phyloP scores from a whole-genome alignment of 2,329 filamentous ascomycete genomes.

The Aspergillus hiratsukae region DNA sequence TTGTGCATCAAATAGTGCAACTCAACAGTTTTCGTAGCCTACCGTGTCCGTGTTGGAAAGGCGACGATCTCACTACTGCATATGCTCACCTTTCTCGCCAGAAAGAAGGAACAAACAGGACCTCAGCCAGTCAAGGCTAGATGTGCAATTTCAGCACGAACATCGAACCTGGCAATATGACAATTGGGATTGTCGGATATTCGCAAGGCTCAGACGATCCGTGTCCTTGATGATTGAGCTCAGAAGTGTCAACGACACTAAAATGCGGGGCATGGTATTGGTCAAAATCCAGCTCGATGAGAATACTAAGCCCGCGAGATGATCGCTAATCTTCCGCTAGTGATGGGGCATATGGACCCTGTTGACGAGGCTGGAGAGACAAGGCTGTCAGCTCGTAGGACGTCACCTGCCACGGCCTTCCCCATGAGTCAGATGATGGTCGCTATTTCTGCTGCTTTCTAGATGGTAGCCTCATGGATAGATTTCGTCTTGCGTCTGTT shows the following conservation, averaged over 20 bases:
- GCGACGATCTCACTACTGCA: neutral
- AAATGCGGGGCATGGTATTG: neutral
- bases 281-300: neutral
- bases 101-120: neutral
- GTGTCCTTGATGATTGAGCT: neutral
- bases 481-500: neutral
- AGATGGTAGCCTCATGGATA: neutral
- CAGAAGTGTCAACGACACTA: neutral
- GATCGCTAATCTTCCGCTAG: neutral
- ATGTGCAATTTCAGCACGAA: neutral
- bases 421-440: constrained; percentile 11
- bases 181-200: neutral
- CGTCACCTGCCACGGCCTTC: constrained; percentile 11
- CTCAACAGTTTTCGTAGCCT: neutral
- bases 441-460: neutral
- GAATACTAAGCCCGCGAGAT: neutral
- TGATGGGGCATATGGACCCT: neutral
- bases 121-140: neutral
- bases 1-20: neutral
- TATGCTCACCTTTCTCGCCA: neutral
- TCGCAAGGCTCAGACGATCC: neutral
- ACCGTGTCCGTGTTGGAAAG: neutral
- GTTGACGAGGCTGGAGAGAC: constrained; percentile 6
- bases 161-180: neutral
- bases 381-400: constrained; percentile 2